These are phyloP conservation scores for Solanum ahanhuiri DNA, from an alignment of 257 asterid genomes.

Conservation along the genomic window DNA sequence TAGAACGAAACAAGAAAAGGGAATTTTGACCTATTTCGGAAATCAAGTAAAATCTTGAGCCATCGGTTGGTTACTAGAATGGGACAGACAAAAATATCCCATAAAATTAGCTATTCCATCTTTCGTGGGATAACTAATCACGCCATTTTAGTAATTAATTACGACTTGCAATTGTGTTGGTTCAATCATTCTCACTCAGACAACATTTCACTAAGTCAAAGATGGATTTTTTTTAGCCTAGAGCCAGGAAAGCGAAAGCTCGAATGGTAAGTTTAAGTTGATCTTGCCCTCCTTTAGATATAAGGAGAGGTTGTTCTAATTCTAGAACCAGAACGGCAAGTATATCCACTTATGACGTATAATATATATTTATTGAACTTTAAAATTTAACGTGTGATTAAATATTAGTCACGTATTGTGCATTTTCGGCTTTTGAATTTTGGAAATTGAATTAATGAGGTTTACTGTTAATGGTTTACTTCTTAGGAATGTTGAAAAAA, in stretches of 20 bases:
- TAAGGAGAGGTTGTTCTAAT: background rate
- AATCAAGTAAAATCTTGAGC: background rate
- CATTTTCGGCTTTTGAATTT: background rate
- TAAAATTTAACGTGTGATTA: no score
- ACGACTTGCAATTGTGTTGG: background rate
- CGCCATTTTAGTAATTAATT: background rate
- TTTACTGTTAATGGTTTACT: background rate
- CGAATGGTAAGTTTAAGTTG: background rate
- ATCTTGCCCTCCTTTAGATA: background rate
- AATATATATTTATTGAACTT: background rate
- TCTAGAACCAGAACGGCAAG: background rate
- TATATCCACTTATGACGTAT: no score
- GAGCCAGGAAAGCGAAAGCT: background rate
- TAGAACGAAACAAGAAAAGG: background rate
- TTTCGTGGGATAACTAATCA: background rate
- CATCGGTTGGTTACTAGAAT: background rate
- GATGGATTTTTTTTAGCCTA: background rate
- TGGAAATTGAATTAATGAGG: background rate
- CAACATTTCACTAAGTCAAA: background rate
- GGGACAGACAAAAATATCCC: background rate
- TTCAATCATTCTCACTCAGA: background rate
- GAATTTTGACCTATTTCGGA: background rate
- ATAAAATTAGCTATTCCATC: background rate
- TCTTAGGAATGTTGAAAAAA: no score
- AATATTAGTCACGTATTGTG: background rate